Evolutionary conservation across 495 filamentous ascomycete genomes (phyloP), one percentile per base, ranked within the genome.

Genomic region (Penicillium ochrochloron): DNA sequence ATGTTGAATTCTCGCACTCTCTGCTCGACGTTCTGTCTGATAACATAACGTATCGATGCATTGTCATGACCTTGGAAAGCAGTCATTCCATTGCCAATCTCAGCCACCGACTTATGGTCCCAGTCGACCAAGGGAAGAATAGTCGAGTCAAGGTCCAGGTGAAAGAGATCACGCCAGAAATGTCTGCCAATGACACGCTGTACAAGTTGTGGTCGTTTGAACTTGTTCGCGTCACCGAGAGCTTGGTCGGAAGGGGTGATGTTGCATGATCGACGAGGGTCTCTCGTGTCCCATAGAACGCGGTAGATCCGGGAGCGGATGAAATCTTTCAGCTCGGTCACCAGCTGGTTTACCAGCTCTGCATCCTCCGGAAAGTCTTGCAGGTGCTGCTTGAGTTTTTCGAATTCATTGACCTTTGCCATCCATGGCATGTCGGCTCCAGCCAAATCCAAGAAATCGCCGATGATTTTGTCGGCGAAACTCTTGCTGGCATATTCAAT

Each of bases 401-500:
- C 59, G 53, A 71, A 72, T 31, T 78, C 73, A 0, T 67, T 63
- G 9, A 79, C 61, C 0, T 70, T 31, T 11, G 67, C 62, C 21
- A 86, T 50, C 84, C 83, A 85, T 42, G 7, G 25, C 79, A 82
- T 82, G 17, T 80, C 68, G 6, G 57, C 52, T 23, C 74, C 75
- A 2, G 73, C 62, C 21, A 83, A 71, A 21, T 73, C 39, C 34
- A 76, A 57, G 57, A 84, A 81, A 8, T 63, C 64, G 8, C 60
- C 61, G 9, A 75, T 51, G 7, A 83, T 66, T 19, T 75, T 69
- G 2, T 78, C 77, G 19, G 75, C 57, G 51, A 85, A 82, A 31
- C 65, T 70, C 59, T 81, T 79, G 52, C 79, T 80, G 7, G 83
- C 83, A 66, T 85, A 83, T 64, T 86, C 80, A 17, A 86, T 73